Base-by-base conservation (phyloP, 169 alveolate species). In the Plasmodium cynomolgi region DNA sequence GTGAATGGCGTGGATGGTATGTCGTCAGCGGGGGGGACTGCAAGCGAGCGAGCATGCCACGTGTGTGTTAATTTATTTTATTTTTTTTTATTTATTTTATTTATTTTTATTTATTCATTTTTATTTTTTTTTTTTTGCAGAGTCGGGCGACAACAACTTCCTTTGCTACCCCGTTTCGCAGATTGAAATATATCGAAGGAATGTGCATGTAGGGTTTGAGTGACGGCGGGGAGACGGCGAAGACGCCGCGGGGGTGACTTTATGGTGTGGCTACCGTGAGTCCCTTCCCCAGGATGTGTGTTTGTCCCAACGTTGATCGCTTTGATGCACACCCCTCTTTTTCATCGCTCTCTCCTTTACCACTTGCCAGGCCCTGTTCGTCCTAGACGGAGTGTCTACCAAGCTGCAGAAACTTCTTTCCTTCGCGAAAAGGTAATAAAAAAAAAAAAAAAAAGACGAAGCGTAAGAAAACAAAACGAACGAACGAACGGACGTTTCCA, bases 181-280 rank as follows among this genome's bases (percentile, higher is more conserved):
- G 77, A 91, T 81, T 13, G 95, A 91, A 62, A 81, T 91, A 72
- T 91, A 91, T 83, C n/a, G 95, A 44, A 37, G 95, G 34, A 77
- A 58, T 91, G 92, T 91, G 50, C 95, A 91, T 72, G 95, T 91
- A 81, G 37, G 86, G 50, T 11, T 15, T 23, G 8, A 17, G 83
- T 13, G 72, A 88, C 62, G 74, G 23, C 31, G 58, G 17, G 20
- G 58, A 1, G n/a, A 26, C 23, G 20, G 26, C 1, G 23, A 50
- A 50, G 62, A 0, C 62, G 7, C 26, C 62, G 62, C 23, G 62
- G 2, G 58, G 58, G 58, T 11, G n/a, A 47, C 58, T 13, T 13
- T 47, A 47, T 47, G 58, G 58, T 9, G 58, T 47, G n/a, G 58
- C 4, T 47, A 13, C 58, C 58, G 17, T 47, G 58, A 50, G 26